Percentiles rank a stretch among this genome's conserved stretches.
Evolutionary conservation across 164 flowering plant genomes (phyloP).

Genomic region (Kingdonia uniflora): DNA sequence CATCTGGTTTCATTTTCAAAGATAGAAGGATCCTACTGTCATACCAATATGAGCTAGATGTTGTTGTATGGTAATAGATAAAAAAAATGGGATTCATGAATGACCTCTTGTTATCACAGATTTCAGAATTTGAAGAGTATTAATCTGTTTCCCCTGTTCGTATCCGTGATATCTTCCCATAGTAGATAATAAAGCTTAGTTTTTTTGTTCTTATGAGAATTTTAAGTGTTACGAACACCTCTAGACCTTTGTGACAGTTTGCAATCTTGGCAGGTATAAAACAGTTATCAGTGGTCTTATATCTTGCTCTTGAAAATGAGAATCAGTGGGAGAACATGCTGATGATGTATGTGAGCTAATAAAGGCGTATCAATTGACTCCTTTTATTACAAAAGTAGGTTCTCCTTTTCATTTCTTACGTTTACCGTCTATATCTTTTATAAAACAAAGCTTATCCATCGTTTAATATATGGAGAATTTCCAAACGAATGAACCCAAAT

Average conservation of each 20-base stretch:
- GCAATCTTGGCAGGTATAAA: slow-evolving; percentile 40
- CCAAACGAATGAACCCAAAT: no score
- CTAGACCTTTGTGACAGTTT: slow-evolving; percentile 11
- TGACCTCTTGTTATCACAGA: no score
- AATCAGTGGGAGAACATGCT: slow-evolving; percentile 27
- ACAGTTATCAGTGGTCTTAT: slow-evolving; percentile 49
- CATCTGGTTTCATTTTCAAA: no score
- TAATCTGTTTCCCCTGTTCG: not conserved
- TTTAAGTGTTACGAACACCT: not conserved
- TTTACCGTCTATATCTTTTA: no score
- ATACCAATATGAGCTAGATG: no score
- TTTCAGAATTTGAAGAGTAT: not conserved
- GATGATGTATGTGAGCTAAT: slow-evolving; percentile 48
- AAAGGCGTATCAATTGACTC: slow-evolving; percentile 55
- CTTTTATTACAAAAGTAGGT: slow-evolving; percentile 72
- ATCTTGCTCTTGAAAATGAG: slow-evolving; percentile 35
- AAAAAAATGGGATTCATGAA: no score
- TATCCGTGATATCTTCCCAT: not conserved
- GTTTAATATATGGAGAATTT: no score
- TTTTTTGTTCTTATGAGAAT: no score
- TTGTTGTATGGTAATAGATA: no score
- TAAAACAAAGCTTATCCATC: no score
- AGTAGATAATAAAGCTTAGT: no score
- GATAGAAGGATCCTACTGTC: no score
- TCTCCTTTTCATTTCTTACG: slow-evolving; percentile 16